phyloP scores from a whole-genome alignment of 148 eudicot genomes.

The Hydrangea macrophylla region DNA sequence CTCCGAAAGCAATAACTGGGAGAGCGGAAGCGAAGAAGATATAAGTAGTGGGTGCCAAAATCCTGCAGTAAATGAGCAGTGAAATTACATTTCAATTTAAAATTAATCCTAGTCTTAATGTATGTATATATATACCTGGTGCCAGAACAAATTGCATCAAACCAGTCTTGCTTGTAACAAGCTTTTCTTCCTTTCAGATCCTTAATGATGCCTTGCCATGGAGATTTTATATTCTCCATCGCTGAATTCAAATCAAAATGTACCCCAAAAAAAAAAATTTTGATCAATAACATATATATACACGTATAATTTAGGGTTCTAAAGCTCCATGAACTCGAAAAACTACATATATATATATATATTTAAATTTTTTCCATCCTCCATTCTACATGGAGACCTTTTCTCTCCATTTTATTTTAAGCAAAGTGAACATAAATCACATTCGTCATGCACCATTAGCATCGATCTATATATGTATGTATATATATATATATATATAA shows the following conservation, averaged over 20 bases:
- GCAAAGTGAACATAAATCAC: too few relatives aligned
- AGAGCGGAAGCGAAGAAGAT: conserved; percentile 69
- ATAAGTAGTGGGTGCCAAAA: conserved; percentile 59
- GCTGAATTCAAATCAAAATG: too few relatives aligned
- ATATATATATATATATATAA: too few relatives aligned
- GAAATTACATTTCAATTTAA: neutral
- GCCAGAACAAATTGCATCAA: neutral
- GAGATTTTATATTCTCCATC: conserved; percentile 9
- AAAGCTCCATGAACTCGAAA: too few relatives aligned
- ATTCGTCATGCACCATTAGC: neutral
- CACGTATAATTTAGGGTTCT: too few relatives aligned
- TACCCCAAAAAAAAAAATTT: too few relatives aligned
- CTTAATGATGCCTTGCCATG: conserved; percentile 12
- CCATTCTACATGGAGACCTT: too few relatives aligned
- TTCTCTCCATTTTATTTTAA: too few relatives aligned
- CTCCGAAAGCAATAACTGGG: conserved; percentile 67
- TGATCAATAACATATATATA: too few relatives aligned
- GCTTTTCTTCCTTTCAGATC: conserved; percentile 20
- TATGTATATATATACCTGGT: conserved; percentile 4
- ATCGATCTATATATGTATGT: neutral
- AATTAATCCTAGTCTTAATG: too few relatives aligned
- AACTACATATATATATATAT: too few relatives aligned
- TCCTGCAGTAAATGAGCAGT: conserved; percentile 22
- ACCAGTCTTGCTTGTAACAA: conserved; percentile 24
- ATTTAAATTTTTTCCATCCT: too few relatives aligned